These are phyloP conservation scores for Ulmus americana DNA, from an alignment of 331 rosid genomes.

Conservation along the genomic window DNA sequence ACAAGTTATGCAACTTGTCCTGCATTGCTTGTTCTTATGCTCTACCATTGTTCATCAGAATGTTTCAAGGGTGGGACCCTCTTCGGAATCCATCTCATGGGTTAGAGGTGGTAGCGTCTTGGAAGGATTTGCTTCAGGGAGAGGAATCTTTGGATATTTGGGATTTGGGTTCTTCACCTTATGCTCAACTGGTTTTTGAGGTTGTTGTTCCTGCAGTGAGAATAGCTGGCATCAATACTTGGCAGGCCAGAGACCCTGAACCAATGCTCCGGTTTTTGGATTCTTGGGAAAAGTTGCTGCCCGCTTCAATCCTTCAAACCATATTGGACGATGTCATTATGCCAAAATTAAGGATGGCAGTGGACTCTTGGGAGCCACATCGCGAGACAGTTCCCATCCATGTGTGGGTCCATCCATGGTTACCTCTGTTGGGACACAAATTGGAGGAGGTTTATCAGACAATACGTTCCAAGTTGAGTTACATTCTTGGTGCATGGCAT, in stretches of 20 bases:
- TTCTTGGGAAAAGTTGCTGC: conserved; percentile 74
- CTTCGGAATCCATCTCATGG: conserved; percentile 72
- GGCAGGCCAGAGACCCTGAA: conserved; percentile 94
- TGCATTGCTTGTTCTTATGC: conserved; percentile 83
- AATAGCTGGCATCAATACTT: conserved; percentile 72
- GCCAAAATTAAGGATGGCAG: conserved; percentile 78
- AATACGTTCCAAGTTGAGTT: conserved; percentile 73
- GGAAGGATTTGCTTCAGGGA: conserved; percentile 72
- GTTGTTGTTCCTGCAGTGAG: conserved; percentile 85
- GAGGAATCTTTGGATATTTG: conserved; percentile 65
- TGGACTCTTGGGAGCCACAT: conserved; percentile 86
- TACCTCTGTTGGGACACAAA: conserved; percentile 65
- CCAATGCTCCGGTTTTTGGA: conserved; percentile 81
- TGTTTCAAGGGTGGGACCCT: conserved; percentile 95
- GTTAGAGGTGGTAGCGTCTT: conserved; percentile 49
- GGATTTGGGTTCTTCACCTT: conserved; percentile 57
- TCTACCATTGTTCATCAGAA: conserved; percentile 65
- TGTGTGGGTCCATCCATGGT: conserved; percentile 96
- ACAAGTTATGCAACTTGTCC: conserved; percentile 77
- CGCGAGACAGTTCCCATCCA: conserved; percentile 88
- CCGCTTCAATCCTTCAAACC: conserved; percentile 53
- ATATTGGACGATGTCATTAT: conserved; percentile 62
- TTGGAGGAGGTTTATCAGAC: conserved; percentile 74
- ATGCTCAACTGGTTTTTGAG: conserved; percentile 69
- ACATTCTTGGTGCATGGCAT: conserved; percentile 93